Conservation (phyloP, 2,329 filamentous ascomycete genomes). For the Aspergillus sp. region DNA sequence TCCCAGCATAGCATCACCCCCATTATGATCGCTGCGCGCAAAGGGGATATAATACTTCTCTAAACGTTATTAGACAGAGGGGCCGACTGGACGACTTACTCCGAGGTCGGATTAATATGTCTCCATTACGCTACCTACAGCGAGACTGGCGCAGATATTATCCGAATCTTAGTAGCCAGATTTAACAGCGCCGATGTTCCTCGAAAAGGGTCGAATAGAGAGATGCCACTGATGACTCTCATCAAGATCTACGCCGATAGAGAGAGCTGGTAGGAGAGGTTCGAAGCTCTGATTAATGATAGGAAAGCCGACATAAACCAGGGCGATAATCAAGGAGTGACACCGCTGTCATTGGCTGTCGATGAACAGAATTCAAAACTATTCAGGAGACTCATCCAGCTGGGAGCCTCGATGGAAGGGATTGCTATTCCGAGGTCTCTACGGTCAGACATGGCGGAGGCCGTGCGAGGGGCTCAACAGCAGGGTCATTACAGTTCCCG, state of each 20-base stretch:
- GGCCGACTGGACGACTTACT: conserved; percentile 3
- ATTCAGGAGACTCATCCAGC: neutral
- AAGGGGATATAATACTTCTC: neutral
- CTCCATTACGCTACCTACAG: conserved; percentile 13
- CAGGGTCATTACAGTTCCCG: neutral
- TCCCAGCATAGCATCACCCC: conserved; percentile 6
- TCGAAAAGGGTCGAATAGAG: neutral
- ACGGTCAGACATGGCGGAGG: neutral
- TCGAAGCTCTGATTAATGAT: neutral
- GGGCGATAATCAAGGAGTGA: neutral
- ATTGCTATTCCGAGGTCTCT: neutral
- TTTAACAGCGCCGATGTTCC: conserved; percentile 2
- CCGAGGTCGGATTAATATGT: conserved; percentile 4
- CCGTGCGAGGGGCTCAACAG: neutral
- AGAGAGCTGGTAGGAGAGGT: neutral
- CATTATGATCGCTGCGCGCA: conserved; percentile 8
- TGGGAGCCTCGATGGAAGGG: neutral
- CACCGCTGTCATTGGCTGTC: conserved; percentile 3
- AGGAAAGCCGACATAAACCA: conserved; percentile 2
- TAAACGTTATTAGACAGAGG: neutral
- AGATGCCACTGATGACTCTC: conserved; percentile 8
- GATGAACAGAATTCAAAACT: neutral
- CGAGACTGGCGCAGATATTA: neutral
- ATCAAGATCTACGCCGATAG: neutral
- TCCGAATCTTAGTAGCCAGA: neutral